phyloP scores from a whole-genome alignment of 2,329 filamentous ascomycete genomes.

The Colletotrichum tabaci region DNA sequence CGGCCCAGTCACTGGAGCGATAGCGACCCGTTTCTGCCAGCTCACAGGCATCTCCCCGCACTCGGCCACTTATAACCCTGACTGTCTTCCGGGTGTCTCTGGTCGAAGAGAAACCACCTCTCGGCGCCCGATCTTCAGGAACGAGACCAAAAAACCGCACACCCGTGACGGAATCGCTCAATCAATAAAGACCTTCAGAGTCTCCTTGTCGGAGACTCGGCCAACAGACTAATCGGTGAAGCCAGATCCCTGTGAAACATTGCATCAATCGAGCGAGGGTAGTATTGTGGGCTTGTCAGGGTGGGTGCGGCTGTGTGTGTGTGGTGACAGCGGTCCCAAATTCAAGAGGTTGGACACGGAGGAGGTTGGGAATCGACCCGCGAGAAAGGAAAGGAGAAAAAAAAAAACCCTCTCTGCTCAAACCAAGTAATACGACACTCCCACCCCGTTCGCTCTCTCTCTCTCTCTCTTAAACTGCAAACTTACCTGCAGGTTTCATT shows the following conservation, averaged over 20 bases:
- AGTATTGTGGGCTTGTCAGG: constrained; percentile 37
- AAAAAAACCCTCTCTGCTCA: constrained; percentile 35
- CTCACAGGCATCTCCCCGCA: constrained; percentile 43
- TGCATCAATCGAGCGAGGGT: constrained; percentile 37
- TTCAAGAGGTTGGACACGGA: constrained; percentile 41
- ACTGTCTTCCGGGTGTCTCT: constrained; percentile 16
- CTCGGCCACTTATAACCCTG: constrained; percentile 26
- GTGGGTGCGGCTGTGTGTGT: constrained; percentile 21
- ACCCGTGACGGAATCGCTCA: constrained; percentile 24
- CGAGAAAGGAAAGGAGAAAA: constrained; percentile 10
- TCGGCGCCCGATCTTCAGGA: constrained; percentile 41
- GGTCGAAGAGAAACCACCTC: constrained; percentile 13
- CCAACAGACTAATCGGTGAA: constrained; percentile 24
- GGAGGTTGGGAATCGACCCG: constrained; percentile 41
- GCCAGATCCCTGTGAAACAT: constrained; percentile 37
- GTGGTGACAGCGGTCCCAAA: constrained; percentile 39
- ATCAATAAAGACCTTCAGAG: constrained; percentile 20
- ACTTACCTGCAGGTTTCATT: constrained; percentile 33
- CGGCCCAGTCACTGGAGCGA: constrained; percentile 28
- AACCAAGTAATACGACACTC: constrained; percentile 36
- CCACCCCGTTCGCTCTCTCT: constrained; percentile 7
- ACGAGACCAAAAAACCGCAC: constrained; percentile 17
- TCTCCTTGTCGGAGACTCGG: constrained; percentile 15
- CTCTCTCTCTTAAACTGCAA: constrained; percentile 37
- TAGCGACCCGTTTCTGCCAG: constrained; percentile 32